These are phyloP conservation scores for Fusarium marasasianum DNA, from an alignment of 2,329 filamentous ascomycete species.

Conservation along the genomic window DNA sequence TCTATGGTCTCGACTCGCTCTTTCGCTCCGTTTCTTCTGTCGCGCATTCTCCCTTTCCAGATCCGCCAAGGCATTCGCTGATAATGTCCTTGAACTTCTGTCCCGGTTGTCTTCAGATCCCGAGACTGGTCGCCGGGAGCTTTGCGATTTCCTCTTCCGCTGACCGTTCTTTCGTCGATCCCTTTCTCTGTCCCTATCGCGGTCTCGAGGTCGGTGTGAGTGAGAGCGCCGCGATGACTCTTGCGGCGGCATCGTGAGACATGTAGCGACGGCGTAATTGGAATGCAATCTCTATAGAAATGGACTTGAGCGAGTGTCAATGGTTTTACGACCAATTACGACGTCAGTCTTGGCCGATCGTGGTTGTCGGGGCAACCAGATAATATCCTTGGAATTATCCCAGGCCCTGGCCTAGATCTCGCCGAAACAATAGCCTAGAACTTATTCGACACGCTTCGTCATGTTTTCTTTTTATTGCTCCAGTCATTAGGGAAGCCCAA, in stretches of 20 bases:
- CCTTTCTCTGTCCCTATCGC: slow-evolving; percentile 41
- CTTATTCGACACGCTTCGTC: background rate
- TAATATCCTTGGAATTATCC: slow-evolving; percentile 1
- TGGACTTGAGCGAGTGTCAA: slow-evolving; percentile 15
- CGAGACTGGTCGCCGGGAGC: slow-evolving; percentile 45
- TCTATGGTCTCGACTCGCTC: slow-evolving; percentile 19
- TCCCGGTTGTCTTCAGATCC: slow-evolving; percentile 48
- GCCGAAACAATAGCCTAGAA: background rate
- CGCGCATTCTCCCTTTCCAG: slow-evolving; percentile 68
- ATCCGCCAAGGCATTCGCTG: slow-evolving; percentile 69
- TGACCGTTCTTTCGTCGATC: slow-evolving; percentile 46
- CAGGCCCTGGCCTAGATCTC: background rate
- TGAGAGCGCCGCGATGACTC: slow-evolving; percentile 47
- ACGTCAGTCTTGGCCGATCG: slow-evolving; percentile 6
- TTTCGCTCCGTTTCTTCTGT: slow-evolving; percentile 52
- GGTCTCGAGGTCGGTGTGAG: slow-evolving; percentile 31
- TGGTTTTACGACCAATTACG: slow-evolving; percentile 9
- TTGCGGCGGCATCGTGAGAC: slow-evolving; percentile 48
- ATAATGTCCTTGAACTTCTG: slow-evolving; percentile 48
- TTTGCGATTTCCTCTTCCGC: slow-evolving; percentile 48
- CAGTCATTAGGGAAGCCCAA: background rate
- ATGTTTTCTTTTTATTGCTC: background rate
- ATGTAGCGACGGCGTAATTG: slow-evolving; percentile 30
- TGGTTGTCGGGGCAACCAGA: background rate
- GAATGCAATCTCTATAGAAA: slow-evolving; percentile 36